Base-by-base conservation (phyloP, 2,329 filamentous ascomycete species). In the Claviceps monticola region DNA sequence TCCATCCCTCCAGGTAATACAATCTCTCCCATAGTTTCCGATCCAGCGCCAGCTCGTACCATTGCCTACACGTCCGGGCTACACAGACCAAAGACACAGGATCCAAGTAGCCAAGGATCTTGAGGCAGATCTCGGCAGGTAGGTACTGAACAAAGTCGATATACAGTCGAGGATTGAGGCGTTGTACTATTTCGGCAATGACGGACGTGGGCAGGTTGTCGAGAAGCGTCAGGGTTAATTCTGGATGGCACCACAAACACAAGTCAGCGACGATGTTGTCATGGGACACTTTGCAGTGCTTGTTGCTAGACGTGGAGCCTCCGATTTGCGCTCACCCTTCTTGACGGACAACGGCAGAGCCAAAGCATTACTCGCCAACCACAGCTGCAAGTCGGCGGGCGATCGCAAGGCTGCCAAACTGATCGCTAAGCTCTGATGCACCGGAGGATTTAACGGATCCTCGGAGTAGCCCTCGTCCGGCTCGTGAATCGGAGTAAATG, bases 391-490 rank as follows among this genome's bases (percentile, higher is more conserved):
- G 45, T 76, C 73, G 29, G 67, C 63, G 43, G 67, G 63, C 6
- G 70, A 68, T 53, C 64, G 66, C 50, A 68, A 59, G 46, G 65
- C 63, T 14, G 66, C 60, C 46, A 71, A 61, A 6, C 62, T 53
- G 23, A 55, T 57, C 56, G 68, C 55, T 55, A 69, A 52, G 56
- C 62, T 60, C 59, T 59, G 58, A 59, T 61, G 59, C 5, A 62
- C 58, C 51, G 66, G 64, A 11, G 72, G 68, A 57, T 74, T 75
- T 50, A 81, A 67, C 53, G 78, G 78, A 58, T 90, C 86, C 64
- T 93, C 87, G 5, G 87, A 90, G 66, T 93, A 94, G 61, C 88
- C 88, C 70, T 94, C 88, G 70, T 94, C 88, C 53, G 88, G 77
- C 65, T 82, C 73, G 54, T 75, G 73, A 16, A 65, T 73, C 57